Percentiles rank a stretch among this genome's conserved stretches.
phyloP scores from a whole-genome alignment of 1,284 basidiomycete genomes.

The Irpex sp. region DNA sequence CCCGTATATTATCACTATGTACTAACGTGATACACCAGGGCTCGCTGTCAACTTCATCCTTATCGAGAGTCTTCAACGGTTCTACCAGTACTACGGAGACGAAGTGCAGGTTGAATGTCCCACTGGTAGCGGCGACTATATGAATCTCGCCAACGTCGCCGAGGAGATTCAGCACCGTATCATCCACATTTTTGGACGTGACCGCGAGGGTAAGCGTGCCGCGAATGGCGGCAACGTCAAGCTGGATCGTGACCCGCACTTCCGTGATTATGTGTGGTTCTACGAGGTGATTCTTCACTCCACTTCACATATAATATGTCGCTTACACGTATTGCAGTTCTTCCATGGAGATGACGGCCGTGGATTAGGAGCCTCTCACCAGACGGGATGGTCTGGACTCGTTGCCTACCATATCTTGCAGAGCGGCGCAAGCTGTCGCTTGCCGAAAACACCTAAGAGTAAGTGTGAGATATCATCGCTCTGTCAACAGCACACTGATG shows the following conservation, averaged over 20 bases:
- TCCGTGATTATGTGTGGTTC: slow-evolving; percentile 95
- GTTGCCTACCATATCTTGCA: slow-evolving; percentile 92
- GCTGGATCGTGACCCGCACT: slow-evolving; percentile 91
- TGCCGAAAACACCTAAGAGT: slow-evolving; percentile 89
- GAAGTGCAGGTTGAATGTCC: slow-evolving; percentile 90
- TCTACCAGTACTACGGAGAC: slow-evolving; percentile 95
- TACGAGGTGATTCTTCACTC: slow-evolving; percentile 65
- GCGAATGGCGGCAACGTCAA: slow-evolving; percentile 89
- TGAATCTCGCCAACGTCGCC: slow-evolving; percentile 90
- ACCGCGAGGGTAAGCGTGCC: slow-evolving; percentile 81
- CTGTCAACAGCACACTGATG: slow-evolving; percentile 21
- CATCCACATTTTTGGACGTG: slow-evolving; percentile 94
- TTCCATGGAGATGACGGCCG: slow-evolving; percentile 93
- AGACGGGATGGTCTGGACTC: slow-evolving; percentile 95
- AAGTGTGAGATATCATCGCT: slow-evolving; percentile 26
- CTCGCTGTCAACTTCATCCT: slow-evolving; percentile 93
- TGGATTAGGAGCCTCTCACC: slow-evolving; percentile 94
- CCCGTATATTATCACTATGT: neutral
- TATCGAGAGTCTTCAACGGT: slow-evolving; percentile 91
- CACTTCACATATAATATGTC: slow-evolving; percentile 3
- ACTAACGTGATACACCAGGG: slow-evolving; percentile 43
- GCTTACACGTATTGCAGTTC: slow-evolving; percentile 49
- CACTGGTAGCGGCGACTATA: slow-evolving; percentile 91
- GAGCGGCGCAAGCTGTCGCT: slow-evolving; percentile 77
- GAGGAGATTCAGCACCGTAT: slow-evolving; percentile 98